Base-by-base conservation (phyloP, 2,329 filamentous ascomycete genomes). In the Dothideomycetes sp. region DNA sequence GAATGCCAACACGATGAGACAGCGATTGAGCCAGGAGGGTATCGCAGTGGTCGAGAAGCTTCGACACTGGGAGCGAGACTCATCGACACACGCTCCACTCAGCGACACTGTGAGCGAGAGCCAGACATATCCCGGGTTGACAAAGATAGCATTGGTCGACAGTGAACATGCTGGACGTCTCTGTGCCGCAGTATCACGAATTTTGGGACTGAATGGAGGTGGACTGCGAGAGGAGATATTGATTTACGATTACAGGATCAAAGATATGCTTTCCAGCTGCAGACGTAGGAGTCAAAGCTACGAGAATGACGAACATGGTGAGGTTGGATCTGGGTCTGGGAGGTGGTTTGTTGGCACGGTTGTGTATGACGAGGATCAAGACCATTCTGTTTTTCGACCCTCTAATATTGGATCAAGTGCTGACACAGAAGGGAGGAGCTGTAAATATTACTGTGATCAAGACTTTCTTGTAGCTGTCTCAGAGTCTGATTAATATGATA, bases 61-160 rank as follows among this genome's bases (percentile, higher is more conserved):
- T 5, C n/a, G 14, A 0, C 44, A 58, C 37, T 60, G 55, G 57
- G 47, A 54, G 15, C 52, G 56, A 17, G 48, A 55, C 27, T 49
- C 47, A 19, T 52, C 50, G 45, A 40, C 46, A 7, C 44, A 53
- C 31, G 29, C 43, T 3, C 37, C 37, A 5, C 31, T 42, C 5
- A 44, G 46, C 2, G 42, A 45, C 3, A 52, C 45, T 2, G 51
- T 57, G 14, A 49, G 50, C 4, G 57, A 60, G 34, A 54, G 50
- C 31, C 57, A 59, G 37, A 46, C 56, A 1, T 51, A 56, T 36
- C 40, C 40, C 4, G 55, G 50, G 4, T 41, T 55, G 43, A 40
- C 49, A 9, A 60, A 58, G 35, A 41, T 59, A 15, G 49, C 58
- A 1, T 41, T 60, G 10, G 54, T 60, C 4, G 56, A 60, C 36